phyloP scores from a whole-genome alignment of 805 yeast species.

The Jamesozyma spencerorum region DNA sequence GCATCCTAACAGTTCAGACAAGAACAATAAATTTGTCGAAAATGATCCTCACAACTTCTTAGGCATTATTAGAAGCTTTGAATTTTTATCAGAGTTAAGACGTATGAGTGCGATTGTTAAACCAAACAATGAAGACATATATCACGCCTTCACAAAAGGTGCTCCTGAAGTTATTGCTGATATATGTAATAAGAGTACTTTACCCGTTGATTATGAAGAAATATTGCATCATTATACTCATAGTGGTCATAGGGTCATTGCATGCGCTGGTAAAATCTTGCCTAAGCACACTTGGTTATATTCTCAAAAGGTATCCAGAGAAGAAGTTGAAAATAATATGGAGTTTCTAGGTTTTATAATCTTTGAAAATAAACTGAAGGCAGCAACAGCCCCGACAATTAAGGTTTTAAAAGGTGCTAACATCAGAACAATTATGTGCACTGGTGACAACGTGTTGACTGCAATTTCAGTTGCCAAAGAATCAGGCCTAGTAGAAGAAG shows the following conservation, averaged over 20 bases:
- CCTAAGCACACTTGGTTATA: constrained; percentile 40
- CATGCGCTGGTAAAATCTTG: constrained; percentile 65
- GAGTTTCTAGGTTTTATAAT: constrained; percentile 80
- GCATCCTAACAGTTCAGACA: constrained; percentile 31
- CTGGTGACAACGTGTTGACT: constrained; percentile 92
- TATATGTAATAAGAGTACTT: constrained; percentile 59
- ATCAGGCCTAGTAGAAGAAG: constrained; percentile 52
- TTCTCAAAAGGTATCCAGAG: constrained; percentile 46
- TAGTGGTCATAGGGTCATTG: constrained; percentile 90
- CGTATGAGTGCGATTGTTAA: constrained; percentile 81
- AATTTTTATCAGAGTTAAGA: constrained; percentile 74
- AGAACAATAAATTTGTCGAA: constrained; percentile 30
- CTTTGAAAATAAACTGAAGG: constrained; percentile 84
- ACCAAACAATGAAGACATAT: constrained; percentile 32
- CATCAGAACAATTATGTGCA: constrained; percentile 86
- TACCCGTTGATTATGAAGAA: constrained; percentile 70
- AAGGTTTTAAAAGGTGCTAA: constrained; percentile 53
- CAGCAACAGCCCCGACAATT: constrained; percentile 54
- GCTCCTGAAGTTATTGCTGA: constrained; percentile 91
- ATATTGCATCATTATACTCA: constrained; percentile 80
- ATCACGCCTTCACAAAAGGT: constrained; percentile 71
- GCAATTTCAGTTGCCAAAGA: constrained; percentile 90
- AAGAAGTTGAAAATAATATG: constrained; percentile 57
- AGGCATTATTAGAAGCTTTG: constrained; percentile 53
- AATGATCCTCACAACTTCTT: constrained; percentile 32